Evolutionary conservation across 371 early-diverging fungal species (phyloP), one percentile per base, ranked within the genome.

Genomic region (Circinella umbellata): DNA sequence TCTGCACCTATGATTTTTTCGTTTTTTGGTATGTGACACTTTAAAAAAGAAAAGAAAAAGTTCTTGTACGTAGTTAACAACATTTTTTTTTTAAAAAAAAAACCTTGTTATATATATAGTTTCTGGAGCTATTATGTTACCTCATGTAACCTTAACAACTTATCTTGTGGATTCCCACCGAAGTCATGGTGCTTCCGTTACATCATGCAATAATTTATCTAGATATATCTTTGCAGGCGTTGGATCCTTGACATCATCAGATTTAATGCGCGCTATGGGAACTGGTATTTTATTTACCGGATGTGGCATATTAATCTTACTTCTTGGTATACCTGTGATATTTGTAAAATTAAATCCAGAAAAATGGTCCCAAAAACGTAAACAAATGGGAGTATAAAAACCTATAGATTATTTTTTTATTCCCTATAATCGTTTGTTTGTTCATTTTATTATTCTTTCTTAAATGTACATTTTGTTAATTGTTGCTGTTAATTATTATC

Each of bases 121-220:
- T 15, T 80, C 80, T 51, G 51, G 79, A 27, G 67, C 73, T 1
- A 15, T 76, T 5, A 79, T 80, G 76, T 54, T 76, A 35, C 82
- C 82, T 15, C 77, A 80, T 42, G 76, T 84, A 4, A 73, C 73
- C 36, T 62, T 84, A 11, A 71, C 69, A 6, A 75, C 85, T 1
- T 84, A 84, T 35, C 71, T 84, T 61, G 76, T 82, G 4, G 85
- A 84, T 48, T 84, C 80, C 37, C 79, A 77, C 55, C 77, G 78
- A 10, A 73, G 66, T 27, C 71, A 69, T 37, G 71, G 80, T 49
- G 85, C 85, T 3, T 84, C 85, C 27, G 82, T 80, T 3, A 82
- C 82, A 14, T 82, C 85, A 14, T 84, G 85, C 66, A 81, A 82
- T 39, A 84, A 82, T 54, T 78, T 82, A 61, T 71, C 68, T 9